phyloP scores from a whole-genome alignment of 495 filamentous ascomycete species.

The Penicillium canescens region DNA sequence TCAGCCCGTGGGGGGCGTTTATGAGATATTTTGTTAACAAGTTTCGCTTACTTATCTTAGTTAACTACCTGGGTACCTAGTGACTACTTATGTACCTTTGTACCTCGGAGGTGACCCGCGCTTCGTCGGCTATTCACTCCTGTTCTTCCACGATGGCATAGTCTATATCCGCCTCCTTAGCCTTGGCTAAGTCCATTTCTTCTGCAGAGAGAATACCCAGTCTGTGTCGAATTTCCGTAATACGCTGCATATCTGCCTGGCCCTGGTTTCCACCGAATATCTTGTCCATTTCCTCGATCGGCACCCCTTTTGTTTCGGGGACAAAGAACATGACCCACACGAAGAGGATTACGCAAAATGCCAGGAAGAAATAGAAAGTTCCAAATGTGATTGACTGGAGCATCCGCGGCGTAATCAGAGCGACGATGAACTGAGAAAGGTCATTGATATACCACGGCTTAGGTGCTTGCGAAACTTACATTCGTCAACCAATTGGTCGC shows the following conservation, averaged over 20 bases:
- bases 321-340: constrained; percentile 57
- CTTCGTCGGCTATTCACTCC: too few relatives aligned
- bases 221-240: constrained; percentile 14
- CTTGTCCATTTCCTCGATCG: constrained; percentile 35
- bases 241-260: constrained; percentile 28
- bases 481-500: not conserved
- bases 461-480: too few relatives aligned
- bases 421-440: constrained; percentile 51
- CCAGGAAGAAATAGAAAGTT: constrained; percentile 36
- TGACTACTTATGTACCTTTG: too few relatives aligned
- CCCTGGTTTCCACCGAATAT: constrained; percentile 17
- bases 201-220: too few relatives aligned
- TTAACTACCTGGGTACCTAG: too few relatives aligned
- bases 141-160: too few relatives aligned
- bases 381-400: constrained; percentile 38
- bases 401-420: constrained; percentile 36
- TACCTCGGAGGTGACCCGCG: too few relatives aligned
- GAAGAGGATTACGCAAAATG: constrained; percentile 29
- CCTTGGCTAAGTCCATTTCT: too few relatives aligned
- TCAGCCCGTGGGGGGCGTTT: too few relatives aligned
- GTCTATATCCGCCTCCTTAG: too few relatives aligned
- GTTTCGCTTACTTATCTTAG: too few relatives aligned
- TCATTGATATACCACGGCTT: constrained; percentile 6
- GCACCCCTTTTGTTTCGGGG: constrained; percentile 54
- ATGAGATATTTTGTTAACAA: too few relatives aligned